Conservation (phyloP, 163 green algal genomes). For the Chlorella variabilis region DNA sequence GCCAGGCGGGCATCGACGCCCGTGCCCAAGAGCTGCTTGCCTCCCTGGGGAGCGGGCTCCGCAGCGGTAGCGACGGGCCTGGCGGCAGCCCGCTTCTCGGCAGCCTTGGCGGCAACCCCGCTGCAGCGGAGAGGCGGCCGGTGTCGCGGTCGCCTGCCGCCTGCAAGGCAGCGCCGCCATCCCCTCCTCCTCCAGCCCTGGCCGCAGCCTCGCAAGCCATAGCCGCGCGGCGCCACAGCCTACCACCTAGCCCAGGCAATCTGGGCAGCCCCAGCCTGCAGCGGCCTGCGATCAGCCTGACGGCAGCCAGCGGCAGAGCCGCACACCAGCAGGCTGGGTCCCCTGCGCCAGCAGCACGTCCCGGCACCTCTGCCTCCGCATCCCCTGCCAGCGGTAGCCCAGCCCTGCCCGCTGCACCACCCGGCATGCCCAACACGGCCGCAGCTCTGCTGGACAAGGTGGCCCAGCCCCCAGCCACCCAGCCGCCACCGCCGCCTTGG, state of each 20-base stretch:
- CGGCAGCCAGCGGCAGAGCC: not conserved
- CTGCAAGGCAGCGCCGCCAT: not conserved
- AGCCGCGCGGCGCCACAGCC: not conserved
- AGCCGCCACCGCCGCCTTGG: not conserved
- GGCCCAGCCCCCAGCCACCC: not conserved
- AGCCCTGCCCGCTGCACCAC: not conserved
- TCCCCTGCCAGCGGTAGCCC: not conserved
- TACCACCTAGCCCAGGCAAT: not conserved
- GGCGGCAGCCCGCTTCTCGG: too few species aligned
- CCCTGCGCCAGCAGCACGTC: not conserved
- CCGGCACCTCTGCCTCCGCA: too few species aligned
- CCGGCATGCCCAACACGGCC: not conserved
- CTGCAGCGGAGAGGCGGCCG: too few species aligned
- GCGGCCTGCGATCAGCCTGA: not conserved
- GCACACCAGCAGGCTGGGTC: not conserved
- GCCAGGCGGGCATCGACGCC: not conserved
- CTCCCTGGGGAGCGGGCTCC: not conserved
- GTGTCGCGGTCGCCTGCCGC: too few species aligned
- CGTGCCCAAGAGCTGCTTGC: not conserved
- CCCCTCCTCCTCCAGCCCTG: not conserved
- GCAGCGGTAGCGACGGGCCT: too few species aligned
- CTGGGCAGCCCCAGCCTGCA: not conserved
- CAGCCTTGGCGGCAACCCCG: too few species aligned
- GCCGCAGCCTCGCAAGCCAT: constrained; percentile 1
- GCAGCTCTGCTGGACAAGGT: not conserved